phyloP scores from a whole-genome alignment of 1,284 basidiomycete genomes.

The Malassezia nana region DNA sequence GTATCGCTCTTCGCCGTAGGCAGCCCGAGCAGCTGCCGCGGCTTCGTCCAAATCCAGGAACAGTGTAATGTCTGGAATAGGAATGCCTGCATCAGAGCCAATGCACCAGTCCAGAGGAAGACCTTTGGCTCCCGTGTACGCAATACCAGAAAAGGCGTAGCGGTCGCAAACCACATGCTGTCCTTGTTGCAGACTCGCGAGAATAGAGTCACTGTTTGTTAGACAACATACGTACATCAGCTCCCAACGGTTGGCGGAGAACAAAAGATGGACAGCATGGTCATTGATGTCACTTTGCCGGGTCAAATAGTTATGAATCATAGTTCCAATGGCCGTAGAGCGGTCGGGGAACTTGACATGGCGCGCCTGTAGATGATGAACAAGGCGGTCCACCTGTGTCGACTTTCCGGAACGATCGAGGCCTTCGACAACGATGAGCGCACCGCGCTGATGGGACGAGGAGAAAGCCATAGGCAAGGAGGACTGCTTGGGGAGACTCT shows the following conservation, averaged over 20 bases:
- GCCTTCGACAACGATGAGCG: conserved; percentile 45
- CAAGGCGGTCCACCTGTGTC: conserved; percentile 40
- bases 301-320: conserved; percentile 83
- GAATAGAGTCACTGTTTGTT: conserved; percentile 19
- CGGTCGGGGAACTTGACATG: conserved; percentile 57
- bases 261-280: conserved; percentile 81
- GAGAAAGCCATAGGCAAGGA: background rate
- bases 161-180: conserved; percentile 77
- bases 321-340: conserved; percentile 77
- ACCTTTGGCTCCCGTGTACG: conserved; percentile 78
- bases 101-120: conserved; percentile 66
- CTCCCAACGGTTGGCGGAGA: conserved; percentile 96
- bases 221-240: conserved; percentile 60
- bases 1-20: conserved; percentile 74
- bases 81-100: conserved; percentile 72
- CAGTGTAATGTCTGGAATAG: conserved; percentile 74
- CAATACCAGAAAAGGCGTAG: conserved; percentile 93
- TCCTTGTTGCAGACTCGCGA: conserved; percentile 57
- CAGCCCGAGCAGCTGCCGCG: conserved; percentile 63
- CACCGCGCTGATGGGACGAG: conserved; percentile 22
- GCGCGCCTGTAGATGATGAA: conserved; percentile 23
- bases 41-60: conserved; percentile 75
- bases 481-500: background rate
- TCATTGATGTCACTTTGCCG: conserved; percentile 78
- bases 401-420: conserved; percentile 46